phyloP scores from a whole-genome alignment of 2,329 filamentous ascomycete genomes.

The Fusarium sororula region DNA sequence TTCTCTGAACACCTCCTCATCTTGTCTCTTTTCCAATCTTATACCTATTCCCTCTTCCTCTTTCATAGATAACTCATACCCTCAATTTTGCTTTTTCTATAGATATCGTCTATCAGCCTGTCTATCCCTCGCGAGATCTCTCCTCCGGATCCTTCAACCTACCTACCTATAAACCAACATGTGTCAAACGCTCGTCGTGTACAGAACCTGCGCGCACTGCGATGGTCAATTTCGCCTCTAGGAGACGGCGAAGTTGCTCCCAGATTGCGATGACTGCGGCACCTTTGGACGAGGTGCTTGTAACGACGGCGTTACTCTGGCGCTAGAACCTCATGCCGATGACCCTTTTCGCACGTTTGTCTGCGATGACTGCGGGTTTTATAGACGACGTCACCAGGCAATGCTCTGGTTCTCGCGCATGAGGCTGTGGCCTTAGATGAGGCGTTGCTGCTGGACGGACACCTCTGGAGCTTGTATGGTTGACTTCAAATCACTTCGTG shows the following conservation, averaged over 20 bases:
- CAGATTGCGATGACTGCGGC: constrained; percentile 32
- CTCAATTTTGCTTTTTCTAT: background rate
- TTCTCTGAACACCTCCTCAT: background rate
- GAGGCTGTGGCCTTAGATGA: constrained; percentile 8
- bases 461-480: background rate
- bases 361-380: constrained; percentile 13
- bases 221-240: constrained; percentile 23
- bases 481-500: background rate
- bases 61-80: background rate
- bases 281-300: constrained; percentile 28
- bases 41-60: background rate
- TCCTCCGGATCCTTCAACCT: background rate
- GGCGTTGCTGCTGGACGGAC: background rate
- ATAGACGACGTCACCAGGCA: constrained; percentile 9
- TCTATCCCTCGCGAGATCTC: background rate
- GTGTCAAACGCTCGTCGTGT: constrained; percentile 32
- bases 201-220: constrained; percentile 33
- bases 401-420: constrained; percentile 17
- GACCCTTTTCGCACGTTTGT: constrained; percentile 23
- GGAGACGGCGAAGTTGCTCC: constrained; percentile 31
- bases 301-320: constrained; percentile 24
- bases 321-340: constrained; percentile 18
- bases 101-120: background rate
- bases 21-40: background rate
- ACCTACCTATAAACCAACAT: background rate